Evolutionary conservation across 2,329 filamentous ascomycete species (phyloP).

Genomic region (Botrytis fragariae): DNA sequence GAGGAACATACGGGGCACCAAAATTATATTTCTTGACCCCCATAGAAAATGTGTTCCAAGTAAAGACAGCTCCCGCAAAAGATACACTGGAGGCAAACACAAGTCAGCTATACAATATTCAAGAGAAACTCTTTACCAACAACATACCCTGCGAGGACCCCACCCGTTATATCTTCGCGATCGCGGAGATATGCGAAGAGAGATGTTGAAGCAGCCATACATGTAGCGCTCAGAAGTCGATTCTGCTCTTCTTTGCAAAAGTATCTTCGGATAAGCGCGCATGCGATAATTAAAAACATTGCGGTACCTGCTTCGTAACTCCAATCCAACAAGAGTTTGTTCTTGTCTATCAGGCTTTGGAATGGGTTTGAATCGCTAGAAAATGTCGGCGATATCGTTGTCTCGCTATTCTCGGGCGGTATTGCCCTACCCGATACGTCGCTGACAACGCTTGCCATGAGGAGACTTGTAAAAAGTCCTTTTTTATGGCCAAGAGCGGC

Average conservation of each 20-base stretch:
- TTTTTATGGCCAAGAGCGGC: not conserved
- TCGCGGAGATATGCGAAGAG: not conserved
- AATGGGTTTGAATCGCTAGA: not conserved
- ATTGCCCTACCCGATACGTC: not conserved
- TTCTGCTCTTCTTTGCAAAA: not conserved
- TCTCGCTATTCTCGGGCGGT: not conserved
- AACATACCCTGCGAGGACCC: not conserved
- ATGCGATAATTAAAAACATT: not conserved
- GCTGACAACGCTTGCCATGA: not conserved
- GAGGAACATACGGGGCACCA: not conserved
- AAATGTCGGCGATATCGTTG: not conserved
- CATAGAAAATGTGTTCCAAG: not conserved
- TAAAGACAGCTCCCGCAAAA: not conserved
- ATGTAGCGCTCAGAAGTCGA: not conserved
- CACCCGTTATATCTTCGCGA: not conserved
- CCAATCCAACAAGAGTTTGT: not conserved
- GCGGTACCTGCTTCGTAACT: not conserved
- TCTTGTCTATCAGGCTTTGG: not conserved
- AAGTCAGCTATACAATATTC: not conserved
- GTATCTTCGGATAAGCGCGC: no score
- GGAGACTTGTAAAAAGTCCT: not conserved
- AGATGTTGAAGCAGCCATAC: not conserved
- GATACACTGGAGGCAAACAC: not conserved
- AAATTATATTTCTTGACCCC: not conserved
- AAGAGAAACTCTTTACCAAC: not conserved